Base-by-base conservation (phyloP, 2,329 filamentous ascomycete genomes). In the Alternaria longipes region DNA sequence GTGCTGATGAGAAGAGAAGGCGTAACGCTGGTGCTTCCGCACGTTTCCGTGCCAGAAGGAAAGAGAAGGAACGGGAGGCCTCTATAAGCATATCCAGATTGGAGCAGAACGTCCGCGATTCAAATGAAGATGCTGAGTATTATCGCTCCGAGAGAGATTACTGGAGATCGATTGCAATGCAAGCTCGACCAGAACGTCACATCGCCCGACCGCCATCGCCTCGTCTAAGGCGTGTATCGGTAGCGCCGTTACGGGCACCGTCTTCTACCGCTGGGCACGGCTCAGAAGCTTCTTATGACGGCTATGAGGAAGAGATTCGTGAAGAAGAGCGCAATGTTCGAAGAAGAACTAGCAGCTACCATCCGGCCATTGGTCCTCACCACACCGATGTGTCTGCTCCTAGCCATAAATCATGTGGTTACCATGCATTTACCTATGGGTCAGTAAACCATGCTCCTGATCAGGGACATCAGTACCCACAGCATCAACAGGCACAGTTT, bases 21-120 rank as follows among this genome's bases (percentile, higher is more conserved):
- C 87, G 92, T 53, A 97, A 97, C 73, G 93, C 93, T 41, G 91
- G 91, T 49, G 93, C 93, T 5, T 96, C 92, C 57, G 92, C 92
- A 49, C 86, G 93, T 60, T 95, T 96, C 66, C 87, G 93, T 56
- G 88, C 89, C 73, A 86, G 93, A 62, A 89, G 93, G 73, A 96
- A 96, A 80, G 91, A 93, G 72, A 90, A 91, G 76, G 91, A 94
- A 75, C 87, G 87, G 69, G 90, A 93, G 75, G 90, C 90, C 59
- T 87, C 87, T 16, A 84, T 85, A 56, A 89, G 86, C 51, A 89
- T 94, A 64, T 84, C 90, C 52, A 87, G 89, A 67, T 82, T 94
- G 55, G 89, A 92, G 73, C 84, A 86, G 54, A 86, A 90, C 65
- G 84, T 90, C 55, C 86, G 89, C 50, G 88, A 92, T n/a, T 79